Conservation (phyloP, 78 protist species). For the Dictyostelium citrinum region DNA sequence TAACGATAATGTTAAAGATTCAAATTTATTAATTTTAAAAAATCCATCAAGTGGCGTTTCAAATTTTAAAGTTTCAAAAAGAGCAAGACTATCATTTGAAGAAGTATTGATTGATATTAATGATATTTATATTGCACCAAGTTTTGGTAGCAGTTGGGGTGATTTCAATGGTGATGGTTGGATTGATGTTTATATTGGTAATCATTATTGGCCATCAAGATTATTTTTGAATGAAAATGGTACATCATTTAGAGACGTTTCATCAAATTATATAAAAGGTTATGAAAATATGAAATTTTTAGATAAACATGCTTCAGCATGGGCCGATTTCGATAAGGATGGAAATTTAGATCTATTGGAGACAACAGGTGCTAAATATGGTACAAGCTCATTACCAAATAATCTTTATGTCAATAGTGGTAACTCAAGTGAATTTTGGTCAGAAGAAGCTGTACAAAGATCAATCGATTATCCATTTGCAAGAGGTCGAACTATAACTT, state of each 20-base stretch:
- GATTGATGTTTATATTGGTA: constrained; percentile 34
- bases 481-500: constrained; percentile 47
- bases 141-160: constrained; percentile 73
- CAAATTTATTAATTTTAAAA: not conserved
- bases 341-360: constrained; percentile 64
- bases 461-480: constrained; percentile 67
- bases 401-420: constrained; percentile 10
- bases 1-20: not conserved
- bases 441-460: constrained; percentile 13
- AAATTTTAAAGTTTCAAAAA: not conserved
- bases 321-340: constrained; percentile 70
- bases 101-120: constrained; percentile 4
- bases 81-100: not conserved
- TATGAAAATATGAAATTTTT: constrained; percentile 5
- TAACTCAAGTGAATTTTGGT: not conserved
- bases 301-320: constrained; percentile 67
- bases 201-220: constrained; percentile 66
- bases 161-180: constrained; percentile 67
- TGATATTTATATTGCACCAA: constrained; percentile 28
- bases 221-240: constrained; percentile 10
- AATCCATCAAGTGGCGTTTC: not conserved
- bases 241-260: constrained; percentile 13
- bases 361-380: constrained; percentile 55
- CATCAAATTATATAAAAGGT: not conserved
- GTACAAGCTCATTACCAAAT: constrained; percentile 44